Evolutionary conservation across 441 rosid genomes (phyloP).

Genomic region (Arabidopsis hybrid): DNA sequence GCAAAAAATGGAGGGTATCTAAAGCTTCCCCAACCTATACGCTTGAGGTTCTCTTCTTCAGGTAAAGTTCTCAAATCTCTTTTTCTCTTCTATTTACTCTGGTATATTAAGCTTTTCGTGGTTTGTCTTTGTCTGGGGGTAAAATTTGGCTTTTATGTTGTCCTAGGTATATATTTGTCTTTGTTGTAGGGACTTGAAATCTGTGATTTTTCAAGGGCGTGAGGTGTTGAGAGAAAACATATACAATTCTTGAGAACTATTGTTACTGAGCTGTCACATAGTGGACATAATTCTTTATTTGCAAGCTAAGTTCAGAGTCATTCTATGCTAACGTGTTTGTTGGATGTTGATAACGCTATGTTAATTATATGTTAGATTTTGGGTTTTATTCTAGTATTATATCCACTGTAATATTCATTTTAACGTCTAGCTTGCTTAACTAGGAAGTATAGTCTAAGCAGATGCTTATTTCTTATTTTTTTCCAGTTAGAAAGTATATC

Average conservation of each 20-base stretch:
- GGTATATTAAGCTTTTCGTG: slow-evolving; percentile 3
- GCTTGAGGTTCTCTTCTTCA: slow-evolving; percentile 69
- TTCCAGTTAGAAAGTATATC: slow-evolving; percentile 11
- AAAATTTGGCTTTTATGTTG: slow-evolving; percentile 10
- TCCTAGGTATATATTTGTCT: slow-evolving; percentile 4
- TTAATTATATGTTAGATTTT: slow-evolving; percentile 1
- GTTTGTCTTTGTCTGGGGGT: slow-evolving; percentile 10
- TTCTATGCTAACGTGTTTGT: slow-evolving; percentile 23
- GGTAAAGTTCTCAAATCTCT: slow-evolving; percentile 52
- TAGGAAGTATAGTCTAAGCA: slow-evolving; percentile 31
- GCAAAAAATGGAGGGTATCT: slow-evolving; percentile 55
- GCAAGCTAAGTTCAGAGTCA: slow-evolving; percentile 25
- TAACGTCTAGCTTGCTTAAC: slow-evolving; percentile 9
- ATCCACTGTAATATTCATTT: slow-evolving; percentile 6
- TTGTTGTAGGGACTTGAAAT: slow-evolving; percentile 18
- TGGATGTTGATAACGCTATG: slow-evolving; percentile 24
- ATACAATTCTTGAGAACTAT: slow-evolving; percentile 19
- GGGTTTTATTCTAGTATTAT: slow-evolving; percentile 18
- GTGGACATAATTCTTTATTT: slow-evolving; percentile 16
- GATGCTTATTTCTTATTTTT: background rate
- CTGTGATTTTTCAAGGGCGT: slow-evolving; percentile 2
- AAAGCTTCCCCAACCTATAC: slow-evolving; percentile 71
- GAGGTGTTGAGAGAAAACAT: slow-evolving; percentile 19
- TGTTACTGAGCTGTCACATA: slow-evolving; percentile 16
- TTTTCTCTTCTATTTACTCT: slow-evolving; percentile 11